Evolutionary conservation across 2,329 filamentous ascomycete genomes (phyloP).

Genomic region (Botrytis squamosa): DNA sequence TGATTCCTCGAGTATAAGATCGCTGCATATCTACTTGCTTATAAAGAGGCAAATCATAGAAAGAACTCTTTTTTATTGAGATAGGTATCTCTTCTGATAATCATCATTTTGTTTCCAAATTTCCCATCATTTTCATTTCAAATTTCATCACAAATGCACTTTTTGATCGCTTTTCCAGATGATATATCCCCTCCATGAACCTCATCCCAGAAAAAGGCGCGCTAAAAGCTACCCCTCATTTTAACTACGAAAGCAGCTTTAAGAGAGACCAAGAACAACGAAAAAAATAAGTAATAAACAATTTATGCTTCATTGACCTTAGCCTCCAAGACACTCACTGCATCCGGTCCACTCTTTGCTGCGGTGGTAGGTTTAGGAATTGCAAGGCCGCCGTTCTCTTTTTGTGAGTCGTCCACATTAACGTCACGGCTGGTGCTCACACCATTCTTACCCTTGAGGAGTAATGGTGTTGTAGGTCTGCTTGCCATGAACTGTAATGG

Average conservation of each 20-base stretch:
- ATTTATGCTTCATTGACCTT: slow-evolving; percentile 42
- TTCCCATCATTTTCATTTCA: not conserved
- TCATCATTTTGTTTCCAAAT: not conserved
- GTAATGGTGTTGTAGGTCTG: slow-evolving; percentile 65
- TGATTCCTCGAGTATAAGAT: not conserved
- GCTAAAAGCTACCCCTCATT: slow-evolving; percentile 15
- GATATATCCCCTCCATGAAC: not conserved
- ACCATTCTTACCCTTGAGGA: slow-evolving; percentile 58
- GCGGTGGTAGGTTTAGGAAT: slow-evolving; percentile 32
- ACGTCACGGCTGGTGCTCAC: slow-evolving; percentile 42
- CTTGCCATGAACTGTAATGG: slow-evolving; percentile 74
- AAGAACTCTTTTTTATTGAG: not conserved
- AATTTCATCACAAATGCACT: not conserved
- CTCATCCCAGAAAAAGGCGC: not conserved
- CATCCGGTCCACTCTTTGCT: slow-evolving; percentile 35
- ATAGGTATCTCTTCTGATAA: not conserved
- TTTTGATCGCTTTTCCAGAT: slow-evolving; percentile 8
- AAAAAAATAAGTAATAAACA: slow-evolving; percentile 1
- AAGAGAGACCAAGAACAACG: not conserved
- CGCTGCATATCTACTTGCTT: not conserved
- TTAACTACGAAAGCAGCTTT: slow-evolving; percentile 1
- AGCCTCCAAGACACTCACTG: slow-evolving; percentile 43
- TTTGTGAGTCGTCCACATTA: slow-evolving; percentile 36
- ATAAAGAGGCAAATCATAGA: not conserved
- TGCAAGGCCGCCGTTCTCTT: slow-evolving; percentile 30